Evolutionary conservation across 2,329 filamentous ascomycete species (phyloP).

Genomic region (Coniochaeta prunicola): DNA sequence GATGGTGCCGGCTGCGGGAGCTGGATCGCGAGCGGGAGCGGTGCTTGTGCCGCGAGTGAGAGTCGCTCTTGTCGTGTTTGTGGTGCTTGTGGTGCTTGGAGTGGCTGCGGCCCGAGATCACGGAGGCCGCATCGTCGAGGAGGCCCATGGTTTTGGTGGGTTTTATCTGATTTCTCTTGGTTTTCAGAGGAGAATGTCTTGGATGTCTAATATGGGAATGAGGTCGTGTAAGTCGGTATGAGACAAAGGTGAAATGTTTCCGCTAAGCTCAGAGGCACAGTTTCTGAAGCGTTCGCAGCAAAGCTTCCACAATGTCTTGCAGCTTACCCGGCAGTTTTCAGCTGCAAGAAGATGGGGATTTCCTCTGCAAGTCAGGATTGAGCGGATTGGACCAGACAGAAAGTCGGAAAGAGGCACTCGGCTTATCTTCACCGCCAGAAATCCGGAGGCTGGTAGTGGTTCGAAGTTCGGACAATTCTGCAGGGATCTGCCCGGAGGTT

Average conservation of each 20-base stretch:
- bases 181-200: neutral
- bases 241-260: neutral
- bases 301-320: neutral
- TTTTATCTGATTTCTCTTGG: neutral
- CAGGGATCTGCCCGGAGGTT: neutral
- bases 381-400: neutral
- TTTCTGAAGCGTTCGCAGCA: neutral
- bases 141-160: slow-evolving; percentile 19
- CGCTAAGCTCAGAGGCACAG: neutral
- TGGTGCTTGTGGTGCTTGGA: slow-evolving; percentile 18
- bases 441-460: neutral
- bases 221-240: neutral
- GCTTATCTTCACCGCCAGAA: neutral
- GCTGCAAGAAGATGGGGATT: neutral
- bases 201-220: too few species aligned
- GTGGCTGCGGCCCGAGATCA: slow-evolving; percentile 20
- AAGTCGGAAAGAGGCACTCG: neutral
- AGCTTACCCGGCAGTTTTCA: neutral
- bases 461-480: neutral
- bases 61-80: slow-evolving; percentile 16
- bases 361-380: neutral
- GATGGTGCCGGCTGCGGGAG: slow-evolving; percentile 22
- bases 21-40: slow-evolving; percentile 11
- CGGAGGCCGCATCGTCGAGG: slow-evolving; percentile 24
- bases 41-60: slow-evolving; percentile 9